Percentiles rank a stretch among this genome's conserved stretches.
Evolutionary conservation across 2,329 filamentous ascomycete species (phyloP).

Genomic region (Pseudogymnoascus sp.): DNA sequence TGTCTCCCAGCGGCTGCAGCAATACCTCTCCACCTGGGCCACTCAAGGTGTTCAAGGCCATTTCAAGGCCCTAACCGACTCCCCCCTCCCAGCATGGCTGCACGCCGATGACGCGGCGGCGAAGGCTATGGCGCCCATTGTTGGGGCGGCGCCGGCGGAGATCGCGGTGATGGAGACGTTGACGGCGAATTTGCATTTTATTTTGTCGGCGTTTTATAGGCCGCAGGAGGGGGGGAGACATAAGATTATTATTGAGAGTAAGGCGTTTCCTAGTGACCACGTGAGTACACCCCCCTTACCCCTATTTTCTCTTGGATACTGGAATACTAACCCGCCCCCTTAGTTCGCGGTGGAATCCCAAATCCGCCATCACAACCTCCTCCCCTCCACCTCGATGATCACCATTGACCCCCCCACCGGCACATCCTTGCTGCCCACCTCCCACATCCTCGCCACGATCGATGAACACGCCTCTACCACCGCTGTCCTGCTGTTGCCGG

Average conservation of each 20-base stretch:
- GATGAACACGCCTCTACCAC: constrained; percentile 57
- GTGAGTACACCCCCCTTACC: constrained; percentile 38
- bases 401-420: constrained; percentile 50
- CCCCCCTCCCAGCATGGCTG: constrained; percentile 57
- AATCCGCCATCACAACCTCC: constrained; percentile 59
- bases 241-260: constrained; percentile 73
- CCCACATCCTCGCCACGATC: constrained; percentile 61
- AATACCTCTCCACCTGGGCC: constrained; percentile 68
- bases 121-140: constrained; percentile 59
- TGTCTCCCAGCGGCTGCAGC: constrained; percentile 56
- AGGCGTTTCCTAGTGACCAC: constrained; percentile 76
- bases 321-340: constrained; percentile 18
- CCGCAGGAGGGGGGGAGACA: constrained; percentile 52
- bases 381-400: constrained; percentile 59
- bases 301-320: neutral
- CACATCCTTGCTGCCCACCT: constrained; percentile 51
- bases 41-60: constrained; percentile 71
- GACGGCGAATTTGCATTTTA: constrained; percentile 68
- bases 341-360: constrained; percentile 74
- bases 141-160: constrained; percentile 61
- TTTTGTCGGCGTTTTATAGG: constrained; percentile 72
- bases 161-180: constrained; percentile 75
- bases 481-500: constrained; percentile 66
- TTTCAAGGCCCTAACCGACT: constrained; percentile 59
- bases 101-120: constrained; percentile 63